Conservation (phyloP, 306 rosid genomes). For the Begonia loranthoides region DNA sequence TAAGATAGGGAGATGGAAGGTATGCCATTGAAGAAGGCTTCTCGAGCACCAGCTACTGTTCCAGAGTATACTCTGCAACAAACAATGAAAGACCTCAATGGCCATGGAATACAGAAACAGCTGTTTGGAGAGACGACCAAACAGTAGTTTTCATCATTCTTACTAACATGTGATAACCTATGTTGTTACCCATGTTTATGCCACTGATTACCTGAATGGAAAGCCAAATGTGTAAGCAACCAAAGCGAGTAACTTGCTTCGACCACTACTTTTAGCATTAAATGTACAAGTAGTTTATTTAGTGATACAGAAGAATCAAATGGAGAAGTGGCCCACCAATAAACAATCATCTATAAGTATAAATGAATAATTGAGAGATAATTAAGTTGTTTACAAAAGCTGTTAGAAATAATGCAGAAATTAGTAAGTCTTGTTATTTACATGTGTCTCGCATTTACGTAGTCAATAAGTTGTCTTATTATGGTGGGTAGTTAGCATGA, state of each 20-base stretch:
- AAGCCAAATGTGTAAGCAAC: constrained; percentile 10
- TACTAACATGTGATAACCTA: constrained; percentile 76
- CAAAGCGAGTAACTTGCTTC: not conserved
- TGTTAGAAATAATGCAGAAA: too few species aligned
- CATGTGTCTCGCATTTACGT: too few species aligned
- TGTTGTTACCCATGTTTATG: constrained; percentile 90
- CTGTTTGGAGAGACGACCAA: too few species aligned
- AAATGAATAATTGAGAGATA: too few species aligned
- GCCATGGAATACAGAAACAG: not conserved
- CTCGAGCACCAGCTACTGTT: constrained; percentile 97
- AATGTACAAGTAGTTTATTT: too few species aligned
- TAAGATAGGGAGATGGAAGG: constrained; percentile 77
- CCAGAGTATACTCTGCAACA: constrained; percentile 68
- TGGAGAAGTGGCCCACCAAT: not conserved
- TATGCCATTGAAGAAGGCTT: constrained; percentile 61
- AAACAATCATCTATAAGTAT: too few species aligned
- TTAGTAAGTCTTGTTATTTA: too few species aligned
- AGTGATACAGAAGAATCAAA: not conserved
- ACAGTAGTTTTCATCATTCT: not conserved
- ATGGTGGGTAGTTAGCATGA: too few species aligned
- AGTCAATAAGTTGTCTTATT: too few species aligned
- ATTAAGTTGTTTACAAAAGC: too few species aligned
- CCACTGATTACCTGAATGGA: constrained; percentile 74
- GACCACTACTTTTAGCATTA: not conserved
- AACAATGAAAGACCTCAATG: constrained; percentile 1